A percentile compares a stretch with the other conserved stretches of the same genome.
Evolutionary conservation across 495 filamentous ascomycete genomes (phyloP).

Genomic region (Penicillium alfredii): DNA sequence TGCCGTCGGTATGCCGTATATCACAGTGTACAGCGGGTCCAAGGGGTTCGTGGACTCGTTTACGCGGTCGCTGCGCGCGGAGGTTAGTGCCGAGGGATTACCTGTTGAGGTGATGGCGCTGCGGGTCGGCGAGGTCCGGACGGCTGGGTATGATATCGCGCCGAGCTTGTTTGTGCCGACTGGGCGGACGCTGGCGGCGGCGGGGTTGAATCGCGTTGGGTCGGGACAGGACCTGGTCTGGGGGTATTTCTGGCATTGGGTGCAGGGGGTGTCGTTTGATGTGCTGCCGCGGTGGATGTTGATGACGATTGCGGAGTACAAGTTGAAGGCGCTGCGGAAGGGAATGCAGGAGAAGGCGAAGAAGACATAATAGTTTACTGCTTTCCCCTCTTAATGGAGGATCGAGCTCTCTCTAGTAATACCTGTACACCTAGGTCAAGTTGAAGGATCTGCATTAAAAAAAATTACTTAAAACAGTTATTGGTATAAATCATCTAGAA

Average conservation of each 20-base stretch:
- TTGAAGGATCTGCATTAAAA: background rate
- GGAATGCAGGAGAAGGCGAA: constrained; percentile 13
- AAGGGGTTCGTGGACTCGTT: constrained; percentile 37
- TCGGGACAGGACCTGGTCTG: constrained; percentile 20
- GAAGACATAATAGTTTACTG: constrained; percentile 3
- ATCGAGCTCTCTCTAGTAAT: no score
- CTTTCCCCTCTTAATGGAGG: no score
- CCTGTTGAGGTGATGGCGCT: constrained; percentile 27
- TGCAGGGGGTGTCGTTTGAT: constrained; percentile 18
- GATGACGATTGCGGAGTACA: constrained; percentile 12
- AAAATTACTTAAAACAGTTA: background rate
- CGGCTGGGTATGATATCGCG: constrained; percentile 16
- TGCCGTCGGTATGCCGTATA: constrained; percentile 29
- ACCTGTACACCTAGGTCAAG: no score
- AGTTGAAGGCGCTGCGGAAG: constrained; percentile 10
- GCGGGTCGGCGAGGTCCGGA: constrained; percentile 21
- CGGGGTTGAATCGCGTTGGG: constrained; percentile 26
- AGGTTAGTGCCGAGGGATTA: constrained; percentile 19
- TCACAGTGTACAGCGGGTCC: constrained; percentile 28
- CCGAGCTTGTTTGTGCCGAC: constrained; percentile 17
- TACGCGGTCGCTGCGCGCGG: constrained; percentile 24
- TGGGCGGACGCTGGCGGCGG: constrained; percentile 19
- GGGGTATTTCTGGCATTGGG: constrained; percentile 28
- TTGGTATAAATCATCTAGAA: constrained; percentile 24
- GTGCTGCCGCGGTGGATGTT: constrained; percentile 18